Evolutionary conservation across 2,329 filamentous ascomycete genomes (phyloP), one percentile per base, ranked within the genome.

Genomic region (Zasmidium citrigriseum): DNA sequence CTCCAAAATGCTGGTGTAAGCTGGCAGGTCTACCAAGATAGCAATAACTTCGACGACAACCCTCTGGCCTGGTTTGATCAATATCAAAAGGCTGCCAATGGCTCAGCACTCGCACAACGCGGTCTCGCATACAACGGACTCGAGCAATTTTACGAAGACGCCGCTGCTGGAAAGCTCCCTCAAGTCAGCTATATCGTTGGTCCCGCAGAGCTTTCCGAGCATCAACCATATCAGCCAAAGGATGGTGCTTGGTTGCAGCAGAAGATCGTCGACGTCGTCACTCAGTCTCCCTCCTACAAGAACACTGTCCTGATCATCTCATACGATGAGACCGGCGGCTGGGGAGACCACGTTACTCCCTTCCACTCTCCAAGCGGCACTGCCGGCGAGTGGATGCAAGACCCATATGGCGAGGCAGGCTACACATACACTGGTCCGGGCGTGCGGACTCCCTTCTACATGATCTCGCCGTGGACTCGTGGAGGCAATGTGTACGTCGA

Each of bases 171-270:
- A 2, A 80, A 75, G 1, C 74, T 85, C 0, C 82, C 82, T 0
- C 77, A 78, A 54, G 68, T 85, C 44, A 80, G 76, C 46, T 83
- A 80, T 66, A 80, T 83, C 29, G 75, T 82, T 61, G 73, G 79
- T 3, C 81, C 81, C 0, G 70, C 73, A 9, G 77, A 83, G 59
- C 71, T 84, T 3, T 82, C 80, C 0, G 82, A 85, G 67, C 82
- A 84, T 64, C 76, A 81, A 1, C 81, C 82, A 0, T 83, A 80
- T 64, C 74, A 76, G 45, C 82, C 82, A 1, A 77, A 76, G 58
- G 82, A 84, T 57, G 82, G 82, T 14, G 81, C 75, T 3, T 85
- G 82, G 81, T 72, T 85, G 34, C 80, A 84, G 66, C 77, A 80
- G 65, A 73, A 81, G 64, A 73, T 85, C 4, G 78, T 82, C 16